Conservation (phyloP, 2,329 filamentous ascomycete species). For the Scytalidium lignicola region DNA sequence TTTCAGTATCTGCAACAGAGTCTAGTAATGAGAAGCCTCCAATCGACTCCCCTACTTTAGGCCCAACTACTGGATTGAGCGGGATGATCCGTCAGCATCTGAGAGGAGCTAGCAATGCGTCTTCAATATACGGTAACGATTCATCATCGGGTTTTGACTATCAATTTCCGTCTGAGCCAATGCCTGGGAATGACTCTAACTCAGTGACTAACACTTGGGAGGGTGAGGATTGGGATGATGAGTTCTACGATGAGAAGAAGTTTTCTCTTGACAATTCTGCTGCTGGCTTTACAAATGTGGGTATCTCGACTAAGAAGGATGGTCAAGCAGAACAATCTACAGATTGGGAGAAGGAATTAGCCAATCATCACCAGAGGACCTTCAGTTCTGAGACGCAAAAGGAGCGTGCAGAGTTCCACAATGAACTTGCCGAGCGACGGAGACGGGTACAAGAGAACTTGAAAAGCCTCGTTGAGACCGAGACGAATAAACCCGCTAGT, state of each 20-base stretch:
- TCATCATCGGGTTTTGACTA: conserved; percentile 37
- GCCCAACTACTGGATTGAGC: conserved; percentile 65
- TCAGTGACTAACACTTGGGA: conserved; percentile 41
- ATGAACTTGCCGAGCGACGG: conserved; percentile 65
- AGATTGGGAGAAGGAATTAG: conserved; percentile 24
- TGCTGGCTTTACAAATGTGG: conserved; percentile 2
- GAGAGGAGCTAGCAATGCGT: conserved; percentile 73
- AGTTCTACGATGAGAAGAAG: conserved; percentile 11
- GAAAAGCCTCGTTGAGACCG: conserved; percentile 62
- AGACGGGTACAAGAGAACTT: conserved; percentile 69
- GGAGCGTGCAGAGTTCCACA: conserved; percentile 66
- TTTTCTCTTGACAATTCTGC: conserved; percentile 10
- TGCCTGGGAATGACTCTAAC: conserved; percentile 27
- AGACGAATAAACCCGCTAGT: conserved; percentile 40
- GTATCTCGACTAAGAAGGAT: background rate
- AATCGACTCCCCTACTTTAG: conserved; percentile 73
- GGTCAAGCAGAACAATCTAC: conserved; percentile 9
- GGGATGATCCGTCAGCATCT: conserved; percentile 82
- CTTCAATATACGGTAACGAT: conserved; percentile 63
- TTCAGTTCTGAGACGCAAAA: conserved; percentile 45
- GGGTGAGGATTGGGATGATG: conserved; percentile 24
- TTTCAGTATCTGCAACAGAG: background rate
- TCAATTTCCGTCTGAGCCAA: conserved; percentile 29
- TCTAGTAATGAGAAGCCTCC: background rate
- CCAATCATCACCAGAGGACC: conserved; percentile 37